Evolutionary conservation across 768 basidiomycete genomes (phyloP).

Genomic region (Omphalotus guepiniiformis): DNA sequence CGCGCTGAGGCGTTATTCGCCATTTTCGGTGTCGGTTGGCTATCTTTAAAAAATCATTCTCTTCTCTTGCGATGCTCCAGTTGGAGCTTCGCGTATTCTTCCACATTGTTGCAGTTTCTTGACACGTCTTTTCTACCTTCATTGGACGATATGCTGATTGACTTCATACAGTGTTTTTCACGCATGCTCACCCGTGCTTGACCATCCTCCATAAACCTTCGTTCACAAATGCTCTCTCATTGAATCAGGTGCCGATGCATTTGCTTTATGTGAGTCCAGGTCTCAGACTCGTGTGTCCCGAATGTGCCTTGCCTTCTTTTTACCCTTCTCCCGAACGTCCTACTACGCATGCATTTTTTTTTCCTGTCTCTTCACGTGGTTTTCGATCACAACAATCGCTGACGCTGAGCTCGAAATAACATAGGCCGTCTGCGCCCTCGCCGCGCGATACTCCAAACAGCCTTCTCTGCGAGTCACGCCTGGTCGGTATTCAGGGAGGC

Average conservation of each 20-base stretch:
- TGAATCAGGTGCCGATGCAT: conserved; percentile 63
- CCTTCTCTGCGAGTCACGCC: conserved; percentile 54
- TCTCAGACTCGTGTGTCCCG: background rate
- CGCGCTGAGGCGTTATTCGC: too few relatives aligned
- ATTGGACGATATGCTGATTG: background rate
- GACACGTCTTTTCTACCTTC: background rate
- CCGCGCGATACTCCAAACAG: conserved; percentile 71
- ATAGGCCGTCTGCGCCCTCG: conserved; percentile 63
- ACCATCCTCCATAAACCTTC: conserved; percentile 77
- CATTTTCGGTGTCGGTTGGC: background rate
- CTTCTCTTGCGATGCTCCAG: background rate
- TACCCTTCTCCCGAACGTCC: background rate
- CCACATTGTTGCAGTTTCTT: background rate
- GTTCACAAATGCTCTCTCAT: conserved; percentile 62
- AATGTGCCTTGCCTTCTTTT: background rate
- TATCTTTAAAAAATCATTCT: background rate
- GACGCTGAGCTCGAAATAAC: too few relatives aligned
- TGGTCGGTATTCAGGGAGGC: conserved; percentile 51
- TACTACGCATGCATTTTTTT: too few relatives aligned
- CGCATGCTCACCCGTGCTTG: conserved; percentile 75
- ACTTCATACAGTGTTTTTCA: conserved; percentile 62
- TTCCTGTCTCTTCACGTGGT: too few relatives aligned
- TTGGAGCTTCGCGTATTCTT: background rate
- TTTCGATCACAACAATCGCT: too few relatives aligned
- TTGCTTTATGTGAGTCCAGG: conserved; percentile 48